Evolutionary conservation across 495 filamentous ascomycete species (phyloP), one percentile per base, ranked within the genome.

Genomic region (Pseudotulostoma volvatum): DNA sequence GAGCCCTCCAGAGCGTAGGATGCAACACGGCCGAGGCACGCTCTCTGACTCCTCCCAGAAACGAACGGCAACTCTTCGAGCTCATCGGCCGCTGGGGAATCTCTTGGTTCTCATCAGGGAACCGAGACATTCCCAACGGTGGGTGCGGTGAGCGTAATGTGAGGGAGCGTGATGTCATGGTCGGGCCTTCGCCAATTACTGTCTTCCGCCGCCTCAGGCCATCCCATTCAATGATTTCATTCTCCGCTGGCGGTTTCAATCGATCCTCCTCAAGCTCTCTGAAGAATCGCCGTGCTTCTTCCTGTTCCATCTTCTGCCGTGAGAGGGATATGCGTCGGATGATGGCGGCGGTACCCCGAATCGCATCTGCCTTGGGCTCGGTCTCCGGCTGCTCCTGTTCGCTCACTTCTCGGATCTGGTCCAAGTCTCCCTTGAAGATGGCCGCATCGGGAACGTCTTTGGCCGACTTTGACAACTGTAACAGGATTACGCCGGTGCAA

Each of bases 391-490:
- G 86, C 51, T 88, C 81, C 51, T 94, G 85, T 35, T 93, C 82
- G 33, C 84, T 86, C 36, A 97, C 86, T 21, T 86, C 92, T 3
- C 86, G 84, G 28, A 97, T 77, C 61, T 97, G 90, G 49, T 96
- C 81, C 35, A 97, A 66, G 48, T 95, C 87, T 35, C 88, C 92
- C 33, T 79, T 75, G 62, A 97, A 93, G 18, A 97, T 78, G 31
- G 86, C 86, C 0, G 87, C 66, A 50, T 97, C 90, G 9, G 90
- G 90, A 0, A 97, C 87, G 44, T 97, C 85, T 52, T 97, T 97
- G 44, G 90, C 81, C 3, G 87, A 94, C 52, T 96, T 97, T 36
- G 90, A 94, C n/a, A 97, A 69, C 50, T 97, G 90, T 3, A 97
- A 64, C 3, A 97, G 61, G n/a, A 97, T 76, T n/a, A 96, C 92